Base-by-base conservation (phyloP, 495 filamentous ascomycete species). In the Polyplosphaeria fusca region DNA sequence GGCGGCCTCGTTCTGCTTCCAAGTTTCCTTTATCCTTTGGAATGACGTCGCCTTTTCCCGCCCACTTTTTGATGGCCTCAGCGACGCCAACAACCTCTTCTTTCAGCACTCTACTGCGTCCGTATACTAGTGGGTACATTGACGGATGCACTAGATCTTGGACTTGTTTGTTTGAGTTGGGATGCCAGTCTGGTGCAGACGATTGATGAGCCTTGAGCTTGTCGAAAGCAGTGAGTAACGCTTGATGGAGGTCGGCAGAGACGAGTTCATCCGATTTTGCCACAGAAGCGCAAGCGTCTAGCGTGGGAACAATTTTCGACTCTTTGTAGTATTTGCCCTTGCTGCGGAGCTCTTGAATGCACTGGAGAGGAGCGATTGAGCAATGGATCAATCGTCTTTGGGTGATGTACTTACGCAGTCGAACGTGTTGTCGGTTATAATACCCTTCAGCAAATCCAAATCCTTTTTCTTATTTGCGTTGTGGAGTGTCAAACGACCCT, bases 111-210 rank as follows among this genome's bases (percentile, higher is more conserved):
- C 25, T 52, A 22, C 38, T 52, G 41, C 41, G 52, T 5, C 59
- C 59, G 25, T 62, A 62, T 7, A 62, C 59, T 13, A 62, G 32
- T 5, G 52, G 59, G 35, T 56, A 62, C 52, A 62, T 45, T 1
- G 59, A 62, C 19, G 52, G 59, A 28, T 62, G 52, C 13, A 62
- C 55, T 2, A 63, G 55, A 30, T 63, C 60, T 23, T 53, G 55
- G 0, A 55, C 49, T 47, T 43, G 50, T 14, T 53, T 26, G 18
- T 47, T 42, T 16, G 60, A 32, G 5, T 45, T 48, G 16, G 55
- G 52, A 62, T 62, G 59, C 59, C 52, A 62, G 22, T 56, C 47
- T 3, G 54, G 54, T n/a, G 28, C 22, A 16, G 47, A n/a, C 5
- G 26, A 12, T 26, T 58, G 60, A 27, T 53, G 45, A 13, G 18